A percentile compares a stretch with the other conserved stretches of the same genome.
Evolutionary conservation across 139 green algal genomes (phyloP).

Genomic region (Coelastrella sp.): DNA sequence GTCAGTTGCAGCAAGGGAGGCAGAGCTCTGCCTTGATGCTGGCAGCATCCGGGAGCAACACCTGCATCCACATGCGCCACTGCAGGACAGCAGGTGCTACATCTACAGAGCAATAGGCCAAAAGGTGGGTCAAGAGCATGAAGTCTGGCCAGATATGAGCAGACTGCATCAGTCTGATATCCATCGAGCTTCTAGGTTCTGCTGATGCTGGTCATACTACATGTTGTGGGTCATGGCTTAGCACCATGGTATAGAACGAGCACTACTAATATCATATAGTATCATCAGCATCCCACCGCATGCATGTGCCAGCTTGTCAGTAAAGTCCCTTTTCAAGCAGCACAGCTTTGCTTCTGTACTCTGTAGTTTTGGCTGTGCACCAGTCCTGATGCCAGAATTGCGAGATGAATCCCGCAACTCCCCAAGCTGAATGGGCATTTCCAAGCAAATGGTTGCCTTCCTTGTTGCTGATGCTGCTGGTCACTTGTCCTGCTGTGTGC

Average conservation of each 20-base stretch:
- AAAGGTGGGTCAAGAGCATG: background rate
- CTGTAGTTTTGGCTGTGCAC: no score
- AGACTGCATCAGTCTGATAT: no score
- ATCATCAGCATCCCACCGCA: no score
- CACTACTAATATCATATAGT: background rate
- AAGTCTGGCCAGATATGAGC: background rate
- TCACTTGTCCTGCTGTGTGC: background rate
- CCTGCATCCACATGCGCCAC: slow-evolving; percentile 19
- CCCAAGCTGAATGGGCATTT: no score
- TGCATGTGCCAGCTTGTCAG: no score
- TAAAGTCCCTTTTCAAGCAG: no score
- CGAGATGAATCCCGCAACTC: no score
- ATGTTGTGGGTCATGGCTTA: background rate
- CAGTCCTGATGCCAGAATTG: no score
- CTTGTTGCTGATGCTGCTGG: background rate
- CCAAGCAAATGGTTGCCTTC: background rate
- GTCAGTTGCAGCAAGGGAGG: slow-evolving; percentile 6
- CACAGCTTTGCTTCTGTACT: no score
- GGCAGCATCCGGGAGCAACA: background rate
- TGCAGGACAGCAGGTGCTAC: slow-evolving; percentile 46
- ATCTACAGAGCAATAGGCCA: slow-evolving; percentile 23
- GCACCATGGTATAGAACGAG: background rate
- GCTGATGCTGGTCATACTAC: background rate
- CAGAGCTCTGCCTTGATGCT: slow-evolving; percentile 39
- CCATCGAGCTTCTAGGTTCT: background rate